Evolutionary conservation across 179 eudicot genomes (phyloP), one percentile per base, ranked within the genome.

Genomic region (Beta lomatogona): DNA sequence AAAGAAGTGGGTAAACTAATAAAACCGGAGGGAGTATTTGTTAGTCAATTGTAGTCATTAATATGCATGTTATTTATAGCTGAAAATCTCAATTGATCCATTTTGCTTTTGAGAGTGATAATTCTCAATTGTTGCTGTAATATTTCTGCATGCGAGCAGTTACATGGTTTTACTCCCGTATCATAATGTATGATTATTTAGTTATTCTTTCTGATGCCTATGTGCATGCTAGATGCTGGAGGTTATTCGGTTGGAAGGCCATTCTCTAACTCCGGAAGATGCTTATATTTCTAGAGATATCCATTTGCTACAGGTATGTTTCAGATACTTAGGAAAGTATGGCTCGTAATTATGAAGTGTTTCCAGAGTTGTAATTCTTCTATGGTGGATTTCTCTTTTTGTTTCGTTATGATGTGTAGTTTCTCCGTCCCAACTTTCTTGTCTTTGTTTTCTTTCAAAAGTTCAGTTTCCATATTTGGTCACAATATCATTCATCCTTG

Each of bases 201-300:
- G 28, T 36, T 36, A 36, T 36, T 36, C 41, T 36, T 36, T 36
- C 41, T 36, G 41, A 48, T 14, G 57, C 2, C 45, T 77, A 45
- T 75, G 57, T 61, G 7, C 76, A 70, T 85, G 21, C 53, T 83
- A 95, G 98, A 90, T 91, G 91, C 88, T 95, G 80, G 98, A 95
- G 89, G 93, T 95, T 19, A 89, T 95, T 80, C 92, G 98, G 10
- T 87, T 95, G 73, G 98, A 95, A 88, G 98, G 95, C 46, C 97
- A 95, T 81, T 87, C 91, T 71, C 87, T 93, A 73, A 87, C 97
- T 80, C 91, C 91, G 77, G 97, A 92, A 88, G 98, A 95, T 78
- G 92, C 95, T 82, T 92, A 89, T 79, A 83, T 90, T 76, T 89
- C 98, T 10, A 88, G 98, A 83, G 98, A 94, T 77, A 84, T 95